A percentile compares a stretch with the other conserved stretches of the same genome.
Evolutionary conservation across 2,329 filamentous ascomycete species (phyloP).

Genomic region (Cordyceps farinosa): DNA sequence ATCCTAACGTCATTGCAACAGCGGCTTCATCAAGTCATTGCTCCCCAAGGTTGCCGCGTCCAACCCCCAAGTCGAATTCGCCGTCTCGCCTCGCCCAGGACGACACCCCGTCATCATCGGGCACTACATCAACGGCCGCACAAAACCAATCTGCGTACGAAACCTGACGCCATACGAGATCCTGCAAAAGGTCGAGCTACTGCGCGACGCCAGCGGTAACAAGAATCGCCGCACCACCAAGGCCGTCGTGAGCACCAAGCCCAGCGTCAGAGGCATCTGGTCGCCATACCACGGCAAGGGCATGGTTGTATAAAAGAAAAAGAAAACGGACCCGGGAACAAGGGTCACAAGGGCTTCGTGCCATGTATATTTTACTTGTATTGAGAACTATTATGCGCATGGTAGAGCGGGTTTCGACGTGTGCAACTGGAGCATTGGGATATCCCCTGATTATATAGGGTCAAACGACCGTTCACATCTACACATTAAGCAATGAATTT

Average conservation of each 20-base stretch:
- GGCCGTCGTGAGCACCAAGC: slow-evolving; percentile 60
- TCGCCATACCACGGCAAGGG: slow-evolving; percentile 65
- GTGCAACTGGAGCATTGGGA: slow-evolving; percentile 15
- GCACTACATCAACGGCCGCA: slow-evolving; percentile 85
- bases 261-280: slow-evolving; percentile 67
- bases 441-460: slow-evolving; percentile 15
- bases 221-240: slow-evolving; percentile 63
- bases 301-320: slow-evolving; percentile 44
- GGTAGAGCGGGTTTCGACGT: slow-evolving; percentile 13
- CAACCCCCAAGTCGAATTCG: slow-evolving; percentile 88
- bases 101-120: slow-evolving; percentile 87
- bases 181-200: slow-evolving; percentile 69
- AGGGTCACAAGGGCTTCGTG: slow-evolving; percentile 4
- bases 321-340: neutral
- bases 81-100: slow-evolving; percentile 82
- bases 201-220: slow-evolving; percentile 73
- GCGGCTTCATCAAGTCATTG: slow-evolving; percentile 74
- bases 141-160: slow-evolving; percentile 82
- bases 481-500: slow-evolving; percentile 16
- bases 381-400: slow-evolving; percentile 7
- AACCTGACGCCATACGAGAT: slow-evolving; percentile 81
- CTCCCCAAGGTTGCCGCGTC: slow-evolving; percentile 73
- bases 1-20: slow-evolving; percentile 37
- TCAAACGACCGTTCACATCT: slow-evolving; percentile 11
- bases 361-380: slow-evolving; percentile 18